Evolutionary conservation across 2,329 filamentous ascomycete genomes (phyloP).

Genomic region (Didymosphaeria variabile): DNA sequence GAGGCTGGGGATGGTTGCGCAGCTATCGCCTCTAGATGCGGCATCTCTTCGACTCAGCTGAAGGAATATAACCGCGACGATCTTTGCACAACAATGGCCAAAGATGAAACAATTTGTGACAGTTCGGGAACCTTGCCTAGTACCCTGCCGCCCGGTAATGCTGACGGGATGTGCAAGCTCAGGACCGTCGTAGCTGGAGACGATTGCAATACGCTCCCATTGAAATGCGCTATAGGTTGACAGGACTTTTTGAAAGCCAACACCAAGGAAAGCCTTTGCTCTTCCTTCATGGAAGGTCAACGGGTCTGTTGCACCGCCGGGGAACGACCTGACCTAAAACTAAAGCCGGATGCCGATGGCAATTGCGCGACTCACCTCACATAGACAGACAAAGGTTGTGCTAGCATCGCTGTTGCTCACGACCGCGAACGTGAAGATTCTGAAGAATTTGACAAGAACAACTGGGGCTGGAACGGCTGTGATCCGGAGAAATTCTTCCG

Average conservation of each 20-base stretch:
- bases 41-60: no score
- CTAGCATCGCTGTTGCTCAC: slow-evolving; percentile 15
- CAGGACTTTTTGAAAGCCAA: slow-evolving; percentile 21
- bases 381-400: slow-evolving; percentile 20
- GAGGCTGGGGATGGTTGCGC: no score
- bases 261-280: slow-evolving; percentile 15
- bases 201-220: no score
- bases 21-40: no score
- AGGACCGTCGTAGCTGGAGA: slow-evolving; percentile 11
- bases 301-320: slow-evolving; percentile 19
- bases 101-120: slow-evolving; percentile 7
- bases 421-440: slow-evolving; percentile 13
- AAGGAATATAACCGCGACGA: no score
- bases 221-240: slow-evolving; percentile 21
- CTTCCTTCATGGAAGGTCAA: slow-evolving; percentile 10
- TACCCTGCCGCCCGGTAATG: slow-evolving; percentile 16
- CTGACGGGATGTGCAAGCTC: slow-evolving; percentile 19
- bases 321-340: slow-evolving; percentile 19
- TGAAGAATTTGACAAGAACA: slow-evolving; percentile 23
- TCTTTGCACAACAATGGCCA: no score
- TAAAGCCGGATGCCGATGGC: slow-evolving; percentile 19
- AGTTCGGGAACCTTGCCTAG: slow-evolving; percentile 16
- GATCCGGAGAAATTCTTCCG: slow-evolving; percentile 16
- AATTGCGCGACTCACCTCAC: slow-evolving; percentile 16
- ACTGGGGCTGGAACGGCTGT: slow-evolving; percentile 29